Evolutionary conservation across 495 filamentous ascomycete genomes (phyloP), one percentile per base, ranked within the genome.

Genomic region (Staphylotrichum tortipilum): DNA sequence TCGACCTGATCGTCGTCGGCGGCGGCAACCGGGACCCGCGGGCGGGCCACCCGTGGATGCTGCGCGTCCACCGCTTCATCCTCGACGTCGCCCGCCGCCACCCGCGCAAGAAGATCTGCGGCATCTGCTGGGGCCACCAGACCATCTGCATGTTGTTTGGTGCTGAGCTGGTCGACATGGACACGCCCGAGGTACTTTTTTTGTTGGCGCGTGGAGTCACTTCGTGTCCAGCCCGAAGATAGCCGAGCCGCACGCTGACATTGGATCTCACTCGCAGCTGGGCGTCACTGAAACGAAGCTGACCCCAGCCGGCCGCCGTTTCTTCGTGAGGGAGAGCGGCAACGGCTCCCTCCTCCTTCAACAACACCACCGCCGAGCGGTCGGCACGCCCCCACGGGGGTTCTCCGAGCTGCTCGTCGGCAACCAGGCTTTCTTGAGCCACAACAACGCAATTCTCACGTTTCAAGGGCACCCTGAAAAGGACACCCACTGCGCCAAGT

Each of bases 401-500:
- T 76, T 75, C 29, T 17, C 52, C 5, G 42, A 52, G 23, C 50
- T 76, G 44, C 55, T 70, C 1, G 65, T 63, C n/a, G 63, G 57
- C 0, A 64, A 67, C 49, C 65, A 76, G 53, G 49, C 54, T 14
- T 68, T 75, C 33, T 37, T 73, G 10, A 70, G 65, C 39, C 57
- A 68, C 36, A 60, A 55, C 46, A 66, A 67, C 53, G 60, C 64
- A 5, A 64, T 76, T 33, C 53, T 75, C 17, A 73, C 72, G 3
- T 71, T 76, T 30, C 73, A 76, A 47, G 72, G 71, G 1, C 73
- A 76, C 47, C 73, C 72, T 3, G 73, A 75, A 50, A 69, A 75
- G 64, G 68, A 75, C 46, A 61, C 58, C 1, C 62, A 57, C 17
- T 62, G 70, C 15, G 70, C 73, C 14, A 64, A 65, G 23, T 42